Base-by-base conservation (phyloP, 371 early-diverging fungal genomes). In the Mucor mucedo region DNA sequence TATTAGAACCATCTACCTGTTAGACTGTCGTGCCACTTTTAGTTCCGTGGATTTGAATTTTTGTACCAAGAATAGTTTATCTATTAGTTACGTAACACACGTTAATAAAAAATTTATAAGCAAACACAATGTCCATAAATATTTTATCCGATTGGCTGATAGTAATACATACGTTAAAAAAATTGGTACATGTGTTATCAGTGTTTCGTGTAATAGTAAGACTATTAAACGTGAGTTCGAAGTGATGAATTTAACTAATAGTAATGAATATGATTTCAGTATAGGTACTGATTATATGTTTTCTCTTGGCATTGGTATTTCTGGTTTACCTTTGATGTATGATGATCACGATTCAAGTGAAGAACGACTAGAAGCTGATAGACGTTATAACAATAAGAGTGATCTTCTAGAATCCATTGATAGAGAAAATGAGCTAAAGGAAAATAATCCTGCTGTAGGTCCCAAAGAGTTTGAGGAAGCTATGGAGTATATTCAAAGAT, bases 221-320 rank as follows among this genome's bases (percentile, higher is more conserved):
- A n/a, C n/a, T n/a, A n/a, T n/a, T n/a, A n/a, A n/a, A n/a, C n/a
- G n/a, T n/a, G n/a, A n/a, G n/a, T n/a, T n/a, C n/a, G n/a, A n/a
- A n/a, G n/a, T n/a, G 3, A 39, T 39, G 55, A 54, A 54, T 48
- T 13, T 58, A 58, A 58, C 32, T 39, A 27, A 50, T 38, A n/a
- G 3, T 48, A 40, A 52, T 29, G 39, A 41, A 40, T 40, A 60
- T 52, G 5, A 35, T 35, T 35, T 7, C 35, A n/a, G n/a, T 35
- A 35, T 35, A 2, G 50, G n/a, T 35, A 50, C 32, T 28, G 52
- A 60, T 41, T n/a, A 21, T 40, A 52, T 52, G 42, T 35, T 35
- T 35, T 35, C 35, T 35, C 7, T 35, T 3, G 35, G 35, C 7
- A 29, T 58, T 33, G 58, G 58, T 47, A 16, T 58, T 14, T 13